Percentiles rank a stretch among this genome's conserved stretches.
phyloP scores from a whole-genome alignment of 305 asterid species.

The Fraxinus sp. region DNA sequence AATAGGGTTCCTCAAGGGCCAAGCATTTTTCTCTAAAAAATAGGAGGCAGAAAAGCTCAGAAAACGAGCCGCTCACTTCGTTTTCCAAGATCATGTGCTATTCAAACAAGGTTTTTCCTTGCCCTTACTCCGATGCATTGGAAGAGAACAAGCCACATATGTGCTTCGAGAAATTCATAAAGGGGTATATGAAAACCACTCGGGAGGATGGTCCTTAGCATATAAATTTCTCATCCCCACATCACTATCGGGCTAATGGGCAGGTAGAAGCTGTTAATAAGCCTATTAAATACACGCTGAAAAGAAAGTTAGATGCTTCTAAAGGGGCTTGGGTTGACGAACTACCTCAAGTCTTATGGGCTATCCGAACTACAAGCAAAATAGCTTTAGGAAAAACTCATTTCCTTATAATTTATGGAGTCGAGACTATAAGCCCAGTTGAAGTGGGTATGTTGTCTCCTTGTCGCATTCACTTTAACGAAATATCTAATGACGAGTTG shows the following conservation, averaged over 20 bases:
- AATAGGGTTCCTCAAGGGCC: background rate
- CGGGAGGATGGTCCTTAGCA: too few relatives aligned
- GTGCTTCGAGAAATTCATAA: too few relatives aligned
- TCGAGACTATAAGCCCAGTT: background rate
- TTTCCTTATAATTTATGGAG: background rate
- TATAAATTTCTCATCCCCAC: background rate
- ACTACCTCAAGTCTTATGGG: background rate
- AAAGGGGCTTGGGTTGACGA: too few relatives aligned
- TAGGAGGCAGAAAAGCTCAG: background rate
- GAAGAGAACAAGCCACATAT: too few relatives aligned
- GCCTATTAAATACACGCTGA: background rate
- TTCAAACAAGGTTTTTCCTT: too few relatives aligned
- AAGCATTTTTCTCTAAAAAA: background rate
- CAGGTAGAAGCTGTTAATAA: background rate
- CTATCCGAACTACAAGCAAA: too few relatives aligned
- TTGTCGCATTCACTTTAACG: background rate
- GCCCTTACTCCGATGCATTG: too few relatives aligned
- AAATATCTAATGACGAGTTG: too few relatives aligned
- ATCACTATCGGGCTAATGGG: background rate
- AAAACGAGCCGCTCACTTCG: too few relatives aligned
- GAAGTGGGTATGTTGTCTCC: background rate
- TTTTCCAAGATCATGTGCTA: too few relatives aligned
- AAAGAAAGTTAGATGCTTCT: background rate
- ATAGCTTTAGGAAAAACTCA: too few relatives aligned
- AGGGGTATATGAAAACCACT: too few relatives aligned